Percentiles rank a stretch among this genome's conserved stretches.
Conservation (phyloP, 1,284 basidiomycete genomes). For the Amylostereum areolatum region DNA sequence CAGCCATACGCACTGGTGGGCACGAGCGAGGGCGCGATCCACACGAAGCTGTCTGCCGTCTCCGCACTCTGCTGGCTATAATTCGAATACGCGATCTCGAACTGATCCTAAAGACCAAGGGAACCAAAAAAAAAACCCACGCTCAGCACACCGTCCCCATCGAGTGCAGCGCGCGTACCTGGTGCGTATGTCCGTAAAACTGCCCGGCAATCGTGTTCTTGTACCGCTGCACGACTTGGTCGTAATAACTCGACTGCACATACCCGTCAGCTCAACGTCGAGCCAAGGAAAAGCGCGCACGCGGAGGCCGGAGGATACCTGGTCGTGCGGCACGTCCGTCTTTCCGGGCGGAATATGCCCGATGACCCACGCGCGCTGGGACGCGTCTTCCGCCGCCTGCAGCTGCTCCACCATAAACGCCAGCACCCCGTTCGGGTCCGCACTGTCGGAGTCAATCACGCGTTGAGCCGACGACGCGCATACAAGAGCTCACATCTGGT, state of each 20-base stretch:
- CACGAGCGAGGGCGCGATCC: constrained; percentile 48
- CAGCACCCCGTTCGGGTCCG: constrained; percentile 38
- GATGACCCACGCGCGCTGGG: constrained; percentile 48
- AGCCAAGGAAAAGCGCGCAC: constrained; percentile 7
- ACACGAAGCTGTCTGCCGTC: constrained; percentile 43
- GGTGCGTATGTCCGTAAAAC: constrained; percentile 42
- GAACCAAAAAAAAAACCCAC: no score
- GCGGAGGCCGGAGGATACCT: constrained; percentile 23
- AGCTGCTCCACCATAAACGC: constrained; percentile 41
- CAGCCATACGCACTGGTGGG: constrained; percentile 44
- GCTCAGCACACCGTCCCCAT: background rate
- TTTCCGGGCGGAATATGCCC: constrained; percentile 47
- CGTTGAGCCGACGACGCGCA: background rate
- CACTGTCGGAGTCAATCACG: constrained; percentile 14
- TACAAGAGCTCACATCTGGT: constrained; percentile 28
- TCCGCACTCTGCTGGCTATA: constrained; percentile 38
- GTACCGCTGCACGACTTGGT: constrained; percentile 53
- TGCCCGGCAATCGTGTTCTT: constrained; percentile 48
- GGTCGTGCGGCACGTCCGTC: constrained; percentile 36
- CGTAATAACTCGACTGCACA: constrained; percentile 45
- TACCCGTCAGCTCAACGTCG: no score
- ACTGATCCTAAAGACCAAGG: constrained; percentile 52
- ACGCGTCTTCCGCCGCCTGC: constrained; percentile 46
- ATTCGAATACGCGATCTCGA: constrained; percentile 52
- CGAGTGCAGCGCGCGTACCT: constrained; percentile 11